Evolutionary conservation across 163 green algal genomes (phyloP), one percentile per base, ranked within the genome.

Genomic region (Scenedesmus sp.): DNA sequence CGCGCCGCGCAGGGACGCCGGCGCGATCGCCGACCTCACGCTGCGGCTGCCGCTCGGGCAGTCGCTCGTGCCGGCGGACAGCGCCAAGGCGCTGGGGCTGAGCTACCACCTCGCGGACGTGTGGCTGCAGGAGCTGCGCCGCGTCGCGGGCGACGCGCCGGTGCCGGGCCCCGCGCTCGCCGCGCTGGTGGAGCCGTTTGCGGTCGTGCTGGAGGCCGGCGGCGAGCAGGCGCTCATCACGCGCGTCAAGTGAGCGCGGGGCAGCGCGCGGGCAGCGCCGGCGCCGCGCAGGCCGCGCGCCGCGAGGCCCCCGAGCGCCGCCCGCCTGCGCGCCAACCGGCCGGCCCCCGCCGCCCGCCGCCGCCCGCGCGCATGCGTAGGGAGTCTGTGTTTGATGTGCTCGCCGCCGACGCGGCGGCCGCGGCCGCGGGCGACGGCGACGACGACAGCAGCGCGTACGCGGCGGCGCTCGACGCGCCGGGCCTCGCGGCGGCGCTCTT

Each of bases 41-140:
- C 75, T 75, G 4, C 48, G 69, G 11, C 86, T 86, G 28, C 82
- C 91, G 62, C 66, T 69, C 18, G 28, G 80, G 10, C 73, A 87
- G 54, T 58, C 92, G 6, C 51, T 96, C 65, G 24, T 90, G 36
- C 83, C 80, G 3, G 31, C 58, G 4, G 72, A 3, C 18, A 29
- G 22, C 44, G 58, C 86, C 70, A 64, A 20, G 24, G 82, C 70
- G 11, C 84, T 88, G 3, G 93, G 93, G 6, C 33, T 96, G 42
- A 82, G 83, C 0, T 95, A 93, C 80, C 93, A 97, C 75, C n/a
- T 95, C 0, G 79, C 81, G 10, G 92, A 96, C 80, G 44, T 95
- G n/a, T 86, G 88, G 48, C 28, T 95, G 45, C 80, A 83, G 0
- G 93, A 96, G 85, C 83, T 96, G 53, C 36, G 11, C 31, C 44